A percentile compares a stretch with the other conserved stretches of the same genome.
Evolutionary conservation across 345 rosid species (phyloP).

Genomic region (Arabidopsis arenosa): DNA sequence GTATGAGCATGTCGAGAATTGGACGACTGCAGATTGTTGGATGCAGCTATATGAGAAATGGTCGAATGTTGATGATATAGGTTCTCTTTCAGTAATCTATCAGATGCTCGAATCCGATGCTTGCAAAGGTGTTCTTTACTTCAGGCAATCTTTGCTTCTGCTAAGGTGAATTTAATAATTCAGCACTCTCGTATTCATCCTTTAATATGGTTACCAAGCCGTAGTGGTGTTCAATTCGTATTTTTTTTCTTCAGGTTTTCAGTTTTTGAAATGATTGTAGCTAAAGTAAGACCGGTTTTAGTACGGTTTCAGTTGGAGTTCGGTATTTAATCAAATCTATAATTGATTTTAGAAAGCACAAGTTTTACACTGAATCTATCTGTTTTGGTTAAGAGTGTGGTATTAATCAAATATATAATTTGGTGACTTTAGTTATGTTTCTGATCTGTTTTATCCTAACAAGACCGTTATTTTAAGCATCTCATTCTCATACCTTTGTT

Average conservation of each 20-base stretch:
- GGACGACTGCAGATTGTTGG: constrained; percentile 99
- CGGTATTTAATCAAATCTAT: neutral
- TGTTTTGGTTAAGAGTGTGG: neutral
- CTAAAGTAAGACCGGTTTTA: neutral
- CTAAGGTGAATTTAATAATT: constrained; percentile 58
- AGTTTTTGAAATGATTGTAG: neutral
- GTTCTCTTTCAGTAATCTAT: constrained; percentile 96
- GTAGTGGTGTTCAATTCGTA: neutral
- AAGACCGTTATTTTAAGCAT: neutral
- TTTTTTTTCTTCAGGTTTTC: neutral
- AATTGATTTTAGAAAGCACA: neutral
- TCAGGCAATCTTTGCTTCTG: constrained; percentile 94
- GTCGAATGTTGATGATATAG: constrained; percentile 97
- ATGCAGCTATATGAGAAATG: constrained; percentile 92
- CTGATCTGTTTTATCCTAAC: neutral
- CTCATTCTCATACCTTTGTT: neutral
- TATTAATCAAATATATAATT: neutral
- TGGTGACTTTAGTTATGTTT: neutral
- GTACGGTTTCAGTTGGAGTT: neutral
- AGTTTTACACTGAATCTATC: neutral
- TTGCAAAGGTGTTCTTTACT: constrained; percentile 85
- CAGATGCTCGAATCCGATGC: constrained; percentile 99
- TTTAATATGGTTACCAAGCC: constrained; percentile 1
- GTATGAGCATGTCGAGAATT: constrained; percentile 83
- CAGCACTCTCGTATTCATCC: neutral